Percentiles rank a stretch among this genome's conserved stretches.
These are phyloP conservation scores for Podospora appendiculata DNA, from an alignment of 495 filamentous ascomycete genomes.

Conservation along the genomic window DNA sequence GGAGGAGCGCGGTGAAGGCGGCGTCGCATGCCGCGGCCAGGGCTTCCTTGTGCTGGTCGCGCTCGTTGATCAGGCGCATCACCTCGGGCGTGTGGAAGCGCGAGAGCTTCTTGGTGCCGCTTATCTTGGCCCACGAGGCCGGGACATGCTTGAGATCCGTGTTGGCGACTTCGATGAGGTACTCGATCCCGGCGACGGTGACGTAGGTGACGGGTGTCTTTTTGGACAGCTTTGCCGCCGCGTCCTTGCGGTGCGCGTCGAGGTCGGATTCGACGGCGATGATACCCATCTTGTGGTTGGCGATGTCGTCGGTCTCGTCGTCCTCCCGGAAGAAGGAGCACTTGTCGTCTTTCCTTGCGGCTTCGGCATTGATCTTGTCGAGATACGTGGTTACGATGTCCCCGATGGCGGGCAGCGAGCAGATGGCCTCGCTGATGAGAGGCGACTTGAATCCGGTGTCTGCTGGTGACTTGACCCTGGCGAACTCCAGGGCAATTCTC, in stretches of 20 bases:
- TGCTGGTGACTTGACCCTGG: conserved; percentile 50
- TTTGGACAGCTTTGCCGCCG: conserved; percentile 61
- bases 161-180: conserved; percentile 86
- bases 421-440: conserved; percentile 65
- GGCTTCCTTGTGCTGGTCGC: conserved; percentile 91
- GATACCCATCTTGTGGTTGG: conserved; percentile 84
- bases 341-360: conserved; percentile 82
- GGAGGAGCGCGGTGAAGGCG: conserved; percentile 66
- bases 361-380: conserved; percentile 77
- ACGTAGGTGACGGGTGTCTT: conserved; percentile 64
- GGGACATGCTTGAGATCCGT: conserved; percentile 72
- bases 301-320: conserved; percentile 77
- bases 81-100: conserved; percentile 95
- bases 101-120: conserved; percentile 84
- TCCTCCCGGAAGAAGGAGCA: conserved; percentile 87
- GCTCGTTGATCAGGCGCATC: conserved; percentile 68
- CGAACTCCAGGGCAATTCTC: conserved; percentile 66
- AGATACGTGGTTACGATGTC: conserved; percentile 64
- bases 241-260: conserved; percentile 62
- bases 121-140: conserved; percentile 89
- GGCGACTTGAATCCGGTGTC: conserved; percentile 69
- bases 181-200: conserved; percentile 84
- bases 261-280: conserved; percentile 83
- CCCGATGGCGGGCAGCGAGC: conserved; percentile 67
- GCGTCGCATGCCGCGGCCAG: conserved; percentile 86